Percentiles rank a stretch among this genome's conserved stretches.
phyloP scores from a whole-genome alignment of 2,329 filamentous ascomycete genomes.

The Helotiales sp. region DNA sequence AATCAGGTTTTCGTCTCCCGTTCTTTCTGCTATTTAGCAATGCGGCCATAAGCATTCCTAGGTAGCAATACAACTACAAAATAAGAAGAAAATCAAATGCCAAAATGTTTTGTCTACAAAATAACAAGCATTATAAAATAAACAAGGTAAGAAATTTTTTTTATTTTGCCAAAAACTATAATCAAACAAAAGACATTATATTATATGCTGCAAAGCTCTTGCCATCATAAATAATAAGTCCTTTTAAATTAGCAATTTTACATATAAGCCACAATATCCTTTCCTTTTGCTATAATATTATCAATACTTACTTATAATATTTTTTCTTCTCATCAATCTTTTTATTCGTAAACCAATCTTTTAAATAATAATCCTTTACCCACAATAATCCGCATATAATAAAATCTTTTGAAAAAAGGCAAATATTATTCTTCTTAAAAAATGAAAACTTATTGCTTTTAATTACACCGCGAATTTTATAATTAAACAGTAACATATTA shows the following conservation, averaged over 20 bases:
- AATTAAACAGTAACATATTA: constrained; percentile 33
- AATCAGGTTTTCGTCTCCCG: too few species aligned
- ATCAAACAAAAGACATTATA: background rate
- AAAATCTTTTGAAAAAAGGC: constrained; percentile 42
- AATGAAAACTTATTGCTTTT: constrained; percentile 31
- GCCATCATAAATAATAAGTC: constrained; percentile 30
- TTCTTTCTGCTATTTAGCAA: too few species aligned
- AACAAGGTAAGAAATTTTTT: too few species aligned
- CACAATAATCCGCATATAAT: constrained; percentile 39
- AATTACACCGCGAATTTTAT: constrained; percentile 24
- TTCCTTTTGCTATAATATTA: constrained; percentile 33
- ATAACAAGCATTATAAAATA: too few species aligned
- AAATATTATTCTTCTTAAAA: constrained; percentile 35
- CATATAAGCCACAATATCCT: constrained; percentile 36
- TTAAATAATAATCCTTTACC: constrained; percentile 36
- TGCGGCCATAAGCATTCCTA: too few species aligned
- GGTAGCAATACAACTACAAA: too few species aligned
- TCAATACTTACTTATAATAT: constrained; percentile 32
- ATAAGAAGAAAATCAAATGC: too few species aligned
- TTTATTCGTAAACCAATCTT: constrained; percentile 36
- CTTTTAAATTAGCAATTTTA: constrained; percentile 22
- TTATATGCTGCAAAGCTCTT: background rate
- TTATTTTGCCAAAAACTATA: background rate
- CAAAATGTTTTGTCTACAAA: too few species aligned
- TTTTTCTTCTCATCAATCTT: constrained; percentile 39